These are phyloP conservation scores for Zea mays DNA, from an alignment of 176 grass and related monocot species.

Conservation along the genomic window Zm-B73-REFERENCE-NAM-5.0 NC_050100.1:195070501-195071000, in stretches of 20 bases:
- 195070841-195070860: too few species aligned
- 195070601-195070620: slow-evolving; percentile 38
- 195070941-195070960: too few species aligned
- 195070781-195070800: background rate
- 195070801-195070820: background rate
- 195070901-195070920: too few species aligned
- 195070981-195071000: background rate
- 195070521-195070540: slow-evolving; percentile 37
- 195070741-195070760: slow-evolving; percentile 8
- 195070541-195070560: background rate
- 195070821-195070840: too few species aligned
- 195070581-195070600: slow-evolving; percentile 31
- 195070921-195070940: too few species aligned
- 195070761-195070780: slow-evolving; percentile 2
- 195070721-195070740: slow-evolving; percentile 26
- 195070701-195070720: background rate
- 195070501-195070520: background rate
- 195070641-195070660: slow-evolving; percentile 26
- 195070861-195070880: background rate
- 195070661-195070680: slow-evolving; percentile 7
- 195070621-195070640: slow-evolving; percentile 27
- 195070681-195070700: too few species aligned
- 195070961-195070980: background rate
- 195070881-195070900: background rate
- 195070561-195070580: slow-evolving; percentile 29